These are phyloP conservation scores for Leccinum incarnatum DNA, from an alignment of 768 basidiomycete species.

Conservation along the genomic window DNA sequence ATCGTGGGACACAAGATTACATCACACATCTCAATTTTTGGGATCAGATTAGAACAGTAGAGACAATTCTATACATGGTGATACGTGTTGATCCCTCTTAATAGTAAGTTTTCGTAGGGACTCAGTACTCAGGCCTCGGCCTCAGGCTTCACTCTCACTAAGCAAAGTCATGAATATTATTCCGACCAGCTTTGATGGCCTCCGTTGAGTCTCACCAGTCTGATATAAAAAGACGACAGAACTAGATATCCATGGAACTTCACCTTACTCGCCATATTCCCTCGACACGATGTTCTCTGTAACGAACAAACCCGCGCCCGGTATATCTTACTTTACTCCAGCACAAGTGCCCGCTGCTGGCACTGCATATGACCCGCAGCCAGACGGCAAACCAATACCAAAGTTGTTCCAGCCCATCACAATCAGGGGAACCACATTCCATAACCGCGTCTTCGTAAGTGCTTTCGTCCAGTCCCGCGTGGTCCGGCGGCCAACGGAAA, in stretches of 20 bases:
- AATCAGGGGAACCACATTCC: conserved; percentile 51
- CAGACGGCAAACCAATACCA: conserved; percentile 39
- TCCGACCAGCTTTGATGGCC: neutral
- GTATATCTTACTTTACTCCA: conserved; percentile 46
- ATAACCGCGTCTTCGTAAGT: conserved; percentile 54
- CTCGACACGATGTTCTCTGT: conserved; percentile 7
- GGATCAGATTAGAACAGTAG: no score
- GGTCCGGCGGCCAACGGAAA: neutral
- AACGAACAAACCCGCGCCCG: conserved; percentile 40
- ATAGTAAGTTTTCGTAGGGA: no score
- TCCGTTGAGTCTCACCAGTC: neutral
- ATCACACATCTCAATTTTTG: no score
- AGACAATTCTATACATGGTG: no score
- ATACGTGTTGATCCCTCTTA: no score
- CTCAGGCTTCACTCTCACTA: neutral
- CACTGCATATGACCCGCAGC: conserved; percentile 41
- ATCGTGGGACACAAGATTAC: no score
- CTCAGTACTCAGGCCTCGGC: no score
- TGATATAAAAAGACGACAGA: conserved; percentile 3
- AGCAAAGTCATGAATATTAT: neutral
- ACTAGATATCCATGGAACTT: neutral
- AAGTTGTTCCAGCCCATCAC: conserved; percentile 54
- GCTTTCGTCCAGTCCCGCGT: neutral
- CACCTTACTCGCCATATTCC: neutral
- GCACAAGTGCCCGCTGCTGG: conserved; percentile 44